Evolutionary conservation across 371 early-diverging fungal genomes (phyloP).

Genomic region (Mortierella sp.): DNA sequence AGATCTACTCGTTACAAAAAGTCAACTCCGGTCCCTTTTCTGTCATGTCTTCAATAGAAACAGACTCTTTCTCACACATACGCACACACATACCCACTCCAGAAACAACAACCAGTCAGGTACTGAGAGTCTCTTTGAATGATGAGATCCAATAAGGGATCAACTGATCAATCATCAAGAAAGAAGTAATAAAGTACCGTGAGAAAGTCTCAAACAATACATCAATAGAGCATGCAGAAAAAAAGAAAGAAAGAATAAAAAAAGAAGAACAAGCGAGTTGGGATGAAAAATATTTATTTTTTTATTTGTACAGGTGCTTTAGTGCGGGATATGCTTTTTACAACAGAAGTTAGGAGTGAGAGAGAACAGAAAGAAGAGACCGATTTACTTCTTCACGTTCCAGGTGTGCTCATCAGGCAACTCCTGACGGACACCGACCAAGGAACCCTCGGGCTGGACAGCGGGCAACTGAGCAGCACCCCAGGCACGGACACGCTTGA

Average conservation of each 20-base stretch:
- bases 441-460: slow-evolving; percentile 49
- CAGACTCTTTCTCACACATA: neutral
- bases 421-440: slow-evolving; percentile 55
- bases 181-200: neutral
- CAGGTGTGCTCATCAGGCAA: slow-evolving; percentile 59
- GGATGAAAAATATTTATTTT: neutral
- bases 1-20: neutral
- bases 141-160: neutral
- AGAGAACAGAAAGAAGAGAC: neutral
- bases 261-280: neutral
- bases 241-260: neutral
- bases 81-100: neutral
- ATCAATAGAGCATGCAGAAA: neutral
- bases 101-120: neutral
- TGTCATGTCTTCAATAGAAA: neutral
- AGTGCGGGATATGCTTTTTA: slow-evolving; percentile 14
- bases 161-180: neutral
- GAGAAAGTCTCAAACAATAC: neutral
- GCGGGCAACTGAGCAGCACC: slow-evolving; percentile 57
- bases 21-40: neutral
- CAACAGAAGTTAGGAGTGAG: neutral
- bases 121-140: neutral
- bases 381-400: slow-evolving; percentile 40
- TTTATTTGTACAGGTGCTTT: slow-evolving; percentile 15
- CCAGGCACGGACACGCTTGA: slow-evolving; percentile 71